phyloP scores from a whole-genome alignment of 2,329 filamentous ascomycete genomes.

The Trichoderma endophyticum region DNA sequence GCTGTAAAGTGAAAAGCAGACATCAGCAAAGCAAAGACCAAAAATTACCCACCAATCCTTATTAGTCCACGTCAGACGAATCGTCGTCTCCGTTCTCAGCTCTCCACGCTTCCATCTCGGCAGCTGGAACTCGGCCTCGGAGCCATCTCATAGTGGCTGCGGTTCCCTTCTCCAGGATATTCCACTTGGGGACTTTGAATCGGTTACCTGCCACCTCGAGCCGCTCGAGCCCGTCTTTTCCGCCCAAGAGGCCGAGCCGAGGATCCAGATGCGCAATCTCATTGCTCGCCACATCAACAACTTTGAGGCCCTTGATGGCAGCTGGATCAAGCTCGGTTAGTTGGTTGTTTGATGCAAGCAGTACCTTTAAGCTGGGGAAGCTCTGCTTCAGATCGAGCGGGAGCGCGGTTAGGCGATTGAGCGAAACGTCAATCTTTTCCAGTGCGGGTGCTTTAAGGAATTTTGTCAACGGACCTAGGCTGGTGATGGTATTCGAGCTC shows the following conservation, averaged over 20 bases:
- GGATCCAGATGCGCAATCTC: conserved; percentile 80
- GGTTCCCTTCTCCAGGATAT: conserved; percentile 80
- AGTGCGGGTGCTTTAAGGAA: conserved; percentile 71
- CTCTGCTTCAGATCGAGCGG: conserved; percentile 58
- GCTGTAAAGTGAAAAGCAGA: neutral
- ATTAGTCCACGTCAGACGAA: conserved; percentile 25
- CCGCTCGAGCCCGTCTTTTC: conserved; percentile 55
- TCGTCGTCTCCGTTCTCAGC: conserved; percentile 42
- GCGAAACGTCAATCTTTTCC: conserved; percentile 73
- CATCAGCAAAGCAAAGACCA: neutral
- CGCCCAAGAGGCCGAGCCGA: conserved; percentile 72
- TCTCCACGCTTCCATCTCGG: conserved; percentile 57
- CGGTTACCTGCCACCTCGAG: conserved; percentile 81
- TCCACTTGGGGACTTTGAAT: conserved; percentile 83
- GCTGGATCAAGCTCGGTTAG: conserved; percentile 71
- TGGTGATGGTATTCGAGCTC: conserved; percentile 68
- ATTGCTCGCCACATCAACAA: conserved; percentile 80
- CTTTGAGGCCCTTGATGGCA: conserved; percentile 67
- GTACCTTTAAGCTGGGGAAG: conserved; percentile 67
- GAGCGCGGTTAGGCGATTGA: conserved; percentile 73
- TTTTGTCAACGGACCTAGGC: conserved; percentile 62
- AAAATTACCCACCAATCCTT: neutral
- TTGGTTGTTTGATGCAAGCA: conserved; percentile 77
- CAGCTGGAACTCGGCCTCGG: conserved; percentile 67
- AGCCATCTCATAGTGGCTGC: conserved; percentile 81